Evolutionary conservation across 2,329 filamentous ascomycete genomes (phyloP).

Genomic region (Endoconidiophora laricicola): DNA sequence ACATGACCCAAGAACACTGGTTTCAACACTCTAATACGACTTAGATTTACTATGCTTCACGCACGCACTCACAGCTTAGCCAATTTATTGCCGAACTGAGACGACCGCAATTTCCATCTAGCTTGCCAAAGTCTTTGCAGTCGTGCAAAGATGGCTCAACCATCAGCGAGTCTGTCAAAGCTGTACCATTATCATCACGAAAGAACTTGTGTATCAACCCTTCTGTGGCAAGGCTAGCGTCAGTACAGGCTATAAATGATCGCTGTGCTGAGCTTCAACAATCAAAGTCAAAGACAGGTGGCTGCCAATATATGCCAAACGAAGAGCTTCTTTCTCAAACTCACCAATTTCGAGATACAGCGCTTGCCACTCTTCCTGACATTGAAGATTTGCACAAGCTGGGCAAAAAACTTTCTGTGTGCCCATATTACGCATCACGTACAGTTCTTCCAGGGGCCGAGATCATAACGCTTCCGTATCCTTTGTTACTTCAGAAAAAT

Average conservation of each 20-base stretch:
- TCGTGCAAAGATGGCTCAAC: constrained; percentile 6
- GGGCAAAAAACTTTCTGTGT: constrained; percentile 64
- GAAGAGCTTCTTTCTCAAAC: constrained; percentile 56
- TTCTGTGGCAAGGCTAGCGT: constrained; percentile 53
- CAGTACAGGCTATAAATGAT: constrained; percentile 77
- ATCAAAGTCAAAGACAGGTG: constrained; percentile 30
- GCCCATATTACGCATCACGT: constrained; percentile 92
- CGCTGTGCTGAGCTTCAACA: constrained; percentile 82
- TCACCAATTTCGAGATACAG: constrained; percentile 69
- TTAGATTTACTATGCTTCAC: constrained; percentile 74
- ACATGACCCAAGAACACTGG: background rate
- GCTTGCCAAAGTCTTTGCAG: constrained; percentile 33
- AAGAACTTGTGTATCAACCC: constrained; percentile 86
- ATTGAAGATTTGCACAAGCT: constrained; percentile 78
- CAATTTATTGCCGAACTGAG: constrained; percentile 76
- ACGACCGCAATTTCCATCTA: constrained; percentile 60
- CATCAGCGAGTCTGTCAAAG: constrained; percentile 41
- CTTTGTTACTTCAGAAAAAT: constrained; percentile 69
- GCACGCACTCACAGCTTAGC: constrained; percentile 80
- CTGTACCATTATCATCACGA: constrained; percentile 68
- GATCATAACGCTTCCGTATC: constrained; percentile 86
- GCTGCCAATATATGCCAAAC: constrained; percentile 63
- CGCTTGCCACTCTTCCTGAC: constrained; percentile 70
- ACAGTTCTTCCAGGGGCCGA: constrained; percentile 68
- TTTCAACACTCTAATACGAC: constrained; percentile 18